These are phyloP conservation scores for Puccinia coronata DNA, from an alignment of 1,284 basidiomycete genomes.

Conservation along the genomic window DNA sequence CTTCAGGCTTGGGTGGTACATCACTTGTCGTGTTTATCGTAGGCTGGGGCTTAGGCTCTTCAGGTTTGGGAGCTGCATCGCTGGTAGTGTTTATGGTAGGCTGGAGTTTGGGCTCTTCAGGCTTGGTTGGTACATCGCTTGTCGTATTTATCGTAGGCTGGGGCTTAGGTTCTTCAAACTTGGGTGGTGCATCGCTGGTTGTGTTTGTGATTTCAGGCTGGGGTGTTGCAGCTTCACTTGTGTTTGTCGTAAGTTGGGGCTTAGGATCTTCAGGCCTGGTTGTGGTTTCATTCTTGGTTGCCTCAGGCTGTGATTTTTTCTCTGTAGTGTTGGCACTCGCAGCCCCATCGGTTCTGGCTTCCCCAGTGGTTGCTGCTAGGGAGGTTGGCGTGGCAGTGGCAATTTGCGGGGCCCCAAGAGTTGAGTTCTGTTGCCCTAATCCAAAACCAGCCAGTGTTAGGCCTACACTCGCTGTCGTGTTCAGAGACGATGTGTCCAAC, in stretches of 20 bases:
- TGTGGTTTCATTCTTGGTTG: neutral
- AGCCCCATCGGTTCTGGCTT: neutral
- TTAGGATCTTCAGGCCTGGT: neutral
- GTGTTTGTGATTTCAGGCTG: too few species aligned
- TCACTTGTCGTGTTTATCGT: neutral
- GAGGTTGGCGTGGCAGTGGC: neutral
- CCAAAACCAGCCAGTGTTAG: neutral
- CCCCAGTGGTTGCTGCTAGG: too few species aligned
- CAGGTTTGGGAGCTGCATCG: too few species aligned
- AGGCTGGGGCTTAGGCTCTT: neutral
- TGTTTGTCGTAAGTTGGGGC: too few species aligned
- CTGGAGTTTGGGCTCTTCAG: neutral
- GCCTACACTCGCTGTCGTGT: neutral
- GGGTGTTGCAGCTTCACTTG: too few species aligned
- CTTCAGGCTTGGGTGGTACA: neutral
- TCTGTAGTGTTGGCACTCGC: neutral
- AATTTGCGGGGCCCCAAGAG: neutral
- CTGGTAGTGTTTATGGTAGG: neutral
- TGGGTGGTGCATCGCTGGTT: neutral
- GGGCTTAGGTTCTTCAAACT: neutral
- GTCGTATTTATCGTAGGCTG: neutral
- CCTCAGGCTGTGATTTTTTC: neutral
- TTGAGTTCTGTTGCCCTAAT: neutral
- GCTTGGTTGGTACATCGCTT: neutral
- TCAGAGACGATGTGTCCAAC: neutral